Evolutionary conservation across 768 basidiomycete species (phyloP), one percentile per base, ranked within the genome.

Genomic region (Hypholoma sublateritium): DNA sequence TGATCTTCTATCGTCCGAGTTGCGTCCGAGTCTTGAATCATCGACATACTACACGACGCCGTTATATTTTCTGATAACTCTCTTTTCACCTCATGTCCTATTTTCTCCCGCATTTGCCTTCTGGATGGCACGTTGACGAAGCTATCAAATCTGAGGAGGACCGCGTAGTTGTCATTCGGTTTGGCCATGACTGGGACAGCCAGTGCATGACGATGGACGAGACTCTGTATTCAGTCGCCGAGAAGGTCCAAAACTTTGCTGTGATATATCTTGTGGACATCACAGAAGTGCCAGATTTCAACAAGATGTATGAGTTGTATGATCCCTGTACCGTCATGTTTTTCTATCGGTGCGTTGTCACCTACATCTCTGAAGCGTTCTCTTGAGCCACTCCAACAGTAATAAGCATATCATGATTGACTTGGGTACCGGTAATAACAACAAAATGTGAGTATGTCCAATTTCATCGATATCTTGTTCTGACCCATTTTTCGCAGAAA

Each of bases 371-470:
- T 5, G 16, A 60, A 19, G 57, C 53, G n/a, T 47, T 49, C 13
- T 16, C 49, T 12, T 34, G 12, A 65, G 11, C 32, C 17, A 24
- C 16, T 12, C 11, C 13, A 28, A 0, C 65, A 96, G 95, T 44
- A 96, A 96, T 73, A 97, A 98, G 70, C 97, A 98, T 70, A 98
- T 98, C 76, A 98, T 98, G 96, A 98, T 99, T 68, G 97, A 98
- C 84, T 76, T 98, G 62, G 95, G 95, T 16, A 98, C 95, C 48
- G 95, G 95, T 79, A 97, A 98, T 74, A 98, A 98, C 75, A 98
- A 98, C 76, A 98, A 98, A 78, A 97, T 97, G 95, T 95, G 56
- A 61, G 93, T 79, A 3, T n/a, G 7, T 16, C 21, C 28, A 32
- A 9, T 32, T 5, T 32, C 28, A 41, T 16, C 12, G 9, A 14